Evolutionary conservation across 148 eudicot genomes (phyloP).

Genomic region (Agrostemma githago): DNA sequence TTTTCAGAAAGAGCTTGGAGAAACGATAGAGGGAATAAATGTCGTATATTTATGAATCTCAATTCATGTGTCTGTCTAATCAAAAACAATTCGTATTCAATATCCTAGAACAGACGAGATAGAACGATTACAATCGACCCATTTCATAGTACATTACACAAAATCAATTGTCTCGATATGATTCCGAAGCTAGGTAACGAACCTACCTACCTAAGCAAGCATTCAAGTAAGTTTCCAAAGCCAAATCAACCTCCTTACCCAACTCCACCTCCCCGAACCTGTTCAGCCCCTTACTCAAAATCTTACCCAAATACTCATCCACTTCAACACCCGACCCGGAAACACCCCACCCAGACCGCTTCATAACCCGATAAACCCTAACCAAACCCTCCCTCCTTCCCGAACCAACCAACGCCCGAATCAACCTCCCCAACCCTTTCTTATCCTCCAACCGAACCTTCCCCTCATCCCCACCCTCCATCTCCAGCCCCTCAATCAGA

Average conservation of each 20-base stretch:
- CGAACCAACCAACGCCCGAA: conserved; percentile 53
- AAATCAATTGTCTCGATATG: no score
- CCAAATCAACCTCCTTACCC: conserved; percentile 57
- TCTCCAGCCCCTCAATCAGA: conserved; percentile 37
- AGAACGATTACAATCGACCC: no score
- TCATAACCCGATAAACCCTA: conserved; percentile 73
- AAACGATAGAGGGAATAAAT: no score
- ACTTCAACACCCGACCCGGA: conserved; percentile 32
- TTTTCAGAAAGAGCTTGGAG: no score
- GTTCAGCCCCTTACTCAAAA: conserved; percentile 66
- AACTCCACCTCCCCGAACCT: conserved; percentile 54
- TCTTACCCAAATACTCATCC: conserved; percentile 75
- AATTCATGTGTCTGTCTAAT: no score
- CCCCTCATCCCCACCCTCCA: conserved; percentile 26
- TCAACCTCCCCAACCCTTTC: conserved; percentile 55
- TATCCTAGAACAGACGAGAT: no score
- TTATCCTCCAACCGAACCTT: conserved; percentile 38
- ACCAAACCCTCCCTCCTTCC: conserved; percentile 53
- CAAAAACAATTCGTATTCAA: no score
- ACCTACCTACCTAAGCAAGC: conserved; percentile 36
- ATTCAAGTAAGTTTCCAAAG: conserved; percentile 28
- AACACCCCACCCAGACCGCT: conserved; percentile 59
- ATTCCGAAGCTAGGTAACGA: no score
- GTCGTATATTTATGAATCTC: no score
- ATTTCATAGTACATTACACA: no score